Conservation (phyloP, 2,329 filamentous ascomycete species). For the Colletotrichum theobromicola region DNA sequence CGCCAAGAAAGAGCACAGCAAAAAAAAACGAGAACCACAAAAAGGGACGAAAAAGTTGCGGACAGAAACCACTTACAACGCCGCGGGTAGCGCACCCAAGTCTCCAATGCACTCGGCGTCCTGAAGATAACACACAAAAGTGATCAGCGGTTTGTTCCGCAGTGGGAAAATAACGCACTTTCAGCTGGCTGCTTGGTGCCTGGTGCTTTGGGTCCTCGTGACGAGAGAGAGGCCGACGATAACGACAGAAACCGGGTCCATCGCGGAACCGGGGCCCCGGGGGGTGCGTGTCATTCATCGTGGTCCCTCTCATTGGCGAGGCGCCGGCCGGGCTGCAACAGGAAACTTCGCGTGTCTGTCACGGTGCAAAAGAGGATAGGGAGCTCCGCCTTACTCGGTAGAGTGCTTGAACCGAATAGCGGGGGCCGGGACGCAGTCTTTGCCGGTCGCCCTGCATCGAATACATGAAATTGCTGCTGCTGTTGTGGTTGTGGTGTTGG, state of each 20-base stretch:
- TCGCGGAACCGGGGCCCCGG: neutral
- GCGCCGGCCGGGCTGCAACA: neutral
- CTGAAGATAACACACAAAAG: neutral
- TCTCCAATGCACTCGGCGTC: neutral
- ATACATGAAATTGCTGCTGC: neutral
- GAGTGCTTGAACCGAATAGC: constrained; percentile 1
- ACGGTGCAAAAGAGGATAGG: neutral
- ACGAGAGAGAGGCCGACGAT: neutral
- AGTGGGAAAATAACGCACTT: neutral
- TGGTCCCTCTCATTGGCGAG: neutral
- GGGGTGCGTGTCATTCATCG: neutral
- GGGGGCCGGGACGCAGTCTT: neutral
- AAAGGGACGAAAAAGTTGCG: neutral
- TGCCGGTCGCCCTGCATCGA: constrained; percentile 9
- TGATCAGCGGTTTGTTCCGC: constrained; percentile 2
- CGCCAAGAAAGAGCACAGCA: neutral
- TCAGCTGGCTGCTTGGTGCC: neutral
- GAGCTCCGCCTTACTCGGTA: neutral
- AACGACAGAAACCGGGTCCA: neutral
- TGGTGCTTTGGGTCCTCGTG: neutral
- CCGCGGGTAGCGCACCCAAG: constrained; percentile 11
- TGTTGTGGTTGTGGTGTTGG: neutral
- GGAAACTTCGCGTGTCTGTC: neutral
- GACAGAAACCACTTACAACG: constrained; percentile 6
- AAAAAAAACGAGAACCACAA: too few species aligned